Base-by-base conservation (phyloP, 2,329 filamentous ascomycete genomes). In the Cladophialophora carrionii region DNA sequence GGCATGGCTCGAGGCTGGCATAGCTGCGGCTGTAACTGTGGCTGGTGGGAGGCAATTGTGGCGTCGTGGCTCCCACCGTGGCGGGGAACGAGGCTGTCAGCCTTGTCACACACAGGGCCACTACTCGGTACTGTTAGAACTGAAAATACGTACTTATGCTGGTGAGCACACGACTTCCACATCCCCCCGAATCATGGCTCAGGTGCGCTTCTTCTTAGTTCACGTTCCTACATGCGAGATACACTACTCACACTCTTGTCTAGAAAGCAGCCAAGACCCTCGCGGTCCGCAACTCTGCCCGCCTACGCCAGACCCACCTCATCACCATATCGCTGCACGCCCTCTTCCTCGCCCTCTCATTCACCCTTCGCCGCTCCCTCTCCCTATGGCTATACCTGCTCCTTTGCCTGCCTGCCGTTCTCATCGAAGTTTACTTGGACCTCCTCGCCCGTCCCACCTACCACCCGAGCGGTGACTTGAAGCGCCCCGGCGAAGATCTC, bases 381-480 rank as follows among this genome's bases (percentile, higher is more conserved):
- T 89, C 82, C 12, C 75, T 88, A 24, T 78, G 88, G 58, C 81
- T 87, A 66, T 99, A 96, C 78, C 75, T 87, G 64, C 67, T 92
- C 49, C 80, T 97, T 69, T 91, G 90, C 2, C 76, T 85, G 0
- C 95, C 95, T 0, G 87, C 89, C 59, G 83, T 96, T 59, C 74
- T 89, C 71, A 92, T 95, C 78, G 88, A 98, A 77, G 90, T 91
- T 74, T 88, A 92, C 73, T 88, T 99, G 68, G 95, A 99, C 78
- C 85, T 85, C 54, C 87, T 92, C 7, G 92, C 91, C 12, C 90
- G 94, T 9, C 95, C 95, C 26, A 88, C 82, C 66, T 90, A 88
- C 75, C 86, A 87, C 70, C 76, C 87, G 24, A 79, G 80, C 29
- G 88, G 86, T 55, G 83, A 88, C n/a, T 82, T 98, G 67, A 88